Percentiles rank a stretch among this genome's conserved stretches.
These are phyloP conservation scores for Nothopassalora personata DNA, from an alignment of 2,329 filamentous ascomycete genomes.

Conservation along the genomic window DNA sequence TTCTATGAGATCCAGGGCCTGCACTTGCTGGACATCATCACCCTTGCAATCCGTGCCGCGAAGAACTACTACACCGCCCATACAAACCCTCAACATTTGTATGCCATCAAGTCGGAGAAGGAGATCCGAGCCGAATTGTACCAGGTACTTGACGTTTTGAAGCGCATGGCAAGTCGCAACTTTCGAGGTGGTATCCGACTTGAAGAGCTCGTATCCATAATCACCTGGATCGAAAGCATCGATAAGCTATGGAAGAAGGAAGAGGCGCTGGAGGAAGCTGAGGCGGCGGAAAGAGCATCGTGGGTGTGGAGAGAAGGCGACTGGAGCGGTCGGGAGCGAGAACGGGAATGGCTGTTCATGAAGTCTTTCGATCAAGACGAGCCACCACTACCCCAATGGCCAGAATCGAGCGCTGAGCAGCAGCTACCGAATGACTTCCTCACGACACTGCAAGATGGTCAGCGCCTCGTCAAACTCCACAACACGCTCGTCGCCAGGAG, in stretches of 20 bases:
- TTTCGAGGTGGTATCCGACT: slow-evolving; percentile 77
- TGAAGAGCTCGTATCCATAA: slow-evolving; percentile 71
- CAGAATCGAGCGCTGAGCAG: slow-evolving; percentile 35
- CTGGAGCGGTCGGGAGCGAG: slow-evolving; percentile 66
- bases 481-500: slow-evolving; percentile 84
- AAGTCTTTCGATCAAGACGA: slow-evolving; percentile 63
- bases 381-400: slow-evolving; percentile 63
- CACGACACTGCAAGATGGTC: slow-evolving; percentile 66
- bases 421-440: slow-evolving; percentile 61
- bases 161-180: slow-evolving; percentile 81
- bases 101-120: slow-evolving; percentile 81
- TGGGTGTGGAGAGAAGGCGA: slow-evolving; percentile 79
- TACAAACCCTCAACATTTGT: slow-evolving; percentile 76
- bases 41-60: slow-evolving; percentile 88
- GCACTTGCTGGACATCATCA: slow-evolving; percentile 87
- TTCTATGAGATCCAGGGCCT: slow-evolving; percentile 88
- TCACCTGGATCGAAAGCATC: slow-evolving; percentile 73
- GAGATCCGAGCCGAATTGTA: slow-evolving; percentile 79
- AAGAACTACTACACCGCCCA: slow-evolving; percentile 96
- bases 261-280: slow-evolving; percentile 68
- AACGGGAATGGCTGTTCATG: slow-evolving; percentile 77
- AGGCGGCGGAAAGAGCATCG: slow-evolving; percentile 60
- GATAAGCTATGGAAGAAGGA: slow-evolving; percentile 71
- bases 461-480: slow-evolving; percentile 78
- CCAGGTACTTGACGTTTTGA: slow-evolving; percentile 81